Base-by-base conservation (phyloP, 345 rosid species). In the Raphanus sativus region DNA sequence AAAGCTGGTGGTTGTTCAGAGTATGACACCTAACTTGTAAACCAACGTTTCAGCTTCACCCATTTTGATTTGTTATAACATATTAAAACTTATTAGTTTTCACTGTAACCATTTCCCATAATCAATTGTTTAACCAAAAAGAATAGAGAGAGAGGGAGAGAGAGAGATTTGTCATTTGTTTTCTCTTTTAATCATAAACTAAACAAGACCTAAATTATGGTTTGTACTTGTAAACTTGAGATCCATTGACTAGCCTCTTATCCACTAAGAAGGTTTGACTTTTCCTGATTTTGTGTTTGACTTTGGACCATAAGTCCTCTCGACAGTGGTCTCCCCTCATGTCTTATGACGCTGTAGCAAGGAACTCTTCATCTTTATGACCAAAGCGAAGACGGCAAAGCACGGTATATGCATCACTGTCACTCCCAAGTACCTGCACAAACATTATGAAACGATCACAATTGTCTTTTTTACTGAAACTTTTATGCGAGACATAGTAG, bases 391-490 rank as follows among this genome's bases (percentile, higher is more conserved):
- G 73, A 92, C 50, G 11, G 87, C 84, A 3, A 84, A 95, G 82
- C 96, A 92, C 0, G 92, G 90, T 64, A 91, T 3, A 70, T 89
- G 90, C 90, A 85, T 69, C 81, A 85, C 34, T 10, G 93, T 91
- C 63, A 89, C 90, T 48, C 86, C 96, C 29, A 85, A 16, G 75
- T 92, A 95, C 99, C 99, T 92, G 90, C 60, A 78, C 52, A 74
- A 21, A 16, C 62, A 55, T 65, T 59, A 12, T 67, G 33, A 21
- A 62, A 3, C 3, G 8, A 74, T 69, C 50, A 67, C 0, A 26
- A 67, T 21, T 21, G 21, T 21, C 21, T 21, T 21, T 21, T 21
- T 21, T 21, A 21, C 21, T 21, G 21, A 21, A 21, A 21, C 21
- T 21, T 16, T 59, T 10, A 4, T 3, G 8, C 1, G 8, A 30